Evolutionary conservation across 805 yeast species (phyloP), one percentile per base, ranked within the genome.

Genomic region (Metschnikowia cerradonensis): DNA sequence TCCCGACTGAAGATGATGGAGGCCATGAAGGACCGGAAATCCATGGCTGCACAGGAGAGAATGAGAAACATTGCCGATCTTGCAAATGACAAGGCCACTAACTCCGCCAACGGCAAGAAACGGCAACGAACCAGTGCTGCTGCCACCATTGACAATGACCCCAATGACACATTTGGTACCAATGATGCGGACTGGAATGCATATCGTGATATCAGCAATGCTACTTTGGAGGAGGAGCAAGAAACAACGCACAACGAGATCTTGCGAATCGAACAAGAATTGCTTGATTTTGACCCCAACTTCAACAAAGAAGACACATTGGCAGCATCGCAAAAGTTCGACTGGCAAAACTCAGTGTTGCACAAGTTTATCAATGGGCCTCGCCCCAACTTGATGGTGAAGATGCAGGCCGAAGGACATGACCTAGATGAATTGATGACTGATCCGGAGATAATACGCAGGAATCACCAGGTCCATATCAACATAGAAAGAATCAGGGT

Each of bases 111-210:
- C 36, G 63, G 70, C 10, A 75, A 86, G 60, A 70, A 69, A 52
- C 71, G 77, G 52, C 63, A 73, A 47, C 64, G 76, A 38, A 39
- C 48, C 20, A 52, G 49, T 26, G 79, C 75, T 6, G 81, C 78
- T 57, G 81, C 84, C 0, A 82, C 90, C 1, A 85, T 88, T 33
- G 96, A 89, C 61, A 89, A 88, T 58, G 97, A 90, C 65, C 96
- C 95, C 14, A 89, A 83, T 60, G 98, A 92, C 67, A 88, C 91
- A 0, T 91, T 92, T 68, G 98, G 97, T 50, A 91, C 96, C 2
- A 84, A 90, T 61, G 98, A 92, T 64, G 96, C 88, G 50, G 99
- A 94, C 67, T 92, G 97, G 97, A 82, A 86, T 20, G 84, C 90
- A 15, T 92, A 92, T 65, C 79, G 94, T 60, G 94, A 89, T 62